phyloP scores from a whole-genome alignment of 371 early-diverging fungal genomes.

The Mucor sp. region DNA sequence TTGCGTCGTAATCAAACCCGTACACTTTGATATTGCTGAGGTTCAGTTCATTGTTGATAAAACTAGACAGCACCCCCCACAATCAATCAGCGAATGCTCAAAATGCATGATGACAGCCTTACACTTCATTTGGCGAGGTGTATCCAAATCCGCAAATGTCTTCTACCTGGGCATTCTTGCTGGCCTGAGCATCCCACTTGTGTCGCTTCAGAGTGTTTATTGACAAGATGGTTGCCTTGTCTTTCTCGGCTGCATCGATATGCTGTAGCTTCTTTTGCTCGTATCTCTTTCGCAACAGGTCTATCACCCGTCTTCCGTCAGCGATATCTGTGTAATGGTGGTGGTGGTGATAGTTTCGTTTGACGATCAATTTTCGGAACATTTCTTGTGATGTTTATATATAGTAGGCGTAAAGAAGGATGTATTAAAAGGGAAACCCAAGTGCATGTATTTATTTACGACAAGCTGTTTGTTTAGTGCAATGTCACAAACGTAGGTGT shows the following conservation, averaged over 20 bases:
- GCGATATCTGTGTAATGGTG: neutral
- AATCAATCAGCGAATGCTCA: neutral
- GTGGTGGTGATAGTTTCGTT: constrained; percentile 1
- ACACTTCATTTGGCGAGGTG: constrained; percentile 22
- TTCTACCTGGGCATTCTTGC: neutral
- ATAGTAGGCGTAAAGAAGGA: neutral
- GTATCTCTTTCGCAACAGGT: constrained; percentile 15
- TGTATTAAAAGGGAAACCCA: neutral
- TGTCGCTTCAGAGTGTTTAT: constrained; percentile 1
- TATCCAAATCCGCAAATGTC: constrained; percentile 13
- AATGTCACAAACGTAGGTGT: neutral
- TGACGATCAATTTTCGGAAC: constrained; percentile 6
- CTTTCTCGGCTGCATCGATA: constrained; percentile 24
- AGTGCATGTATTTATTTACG: no score
- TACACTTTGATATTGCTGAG: constrained; percentile 43
- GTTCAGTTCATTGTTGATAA: constrained; percentile 55
- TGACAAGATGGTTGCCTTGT: constrained; percentile 28
- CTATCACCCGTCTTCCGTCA: constrained; percentile 12
- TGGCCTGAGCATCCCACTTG: neutral
- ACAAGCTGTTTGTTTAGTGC: neutral
- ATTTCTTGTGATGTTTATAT: neutral
- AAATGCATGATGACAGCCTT: neutral
- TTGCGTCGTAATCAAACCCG: constrained; percentile 56
- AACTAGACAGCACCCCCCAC: constrained; percentile 21
- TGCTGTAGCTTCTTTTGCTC: constrained; percentile 30